Evolutionary conservation across 495 filamentous ascomycete genomes (phyloP).

Genomic region (Penicillium steckii): DNA sequence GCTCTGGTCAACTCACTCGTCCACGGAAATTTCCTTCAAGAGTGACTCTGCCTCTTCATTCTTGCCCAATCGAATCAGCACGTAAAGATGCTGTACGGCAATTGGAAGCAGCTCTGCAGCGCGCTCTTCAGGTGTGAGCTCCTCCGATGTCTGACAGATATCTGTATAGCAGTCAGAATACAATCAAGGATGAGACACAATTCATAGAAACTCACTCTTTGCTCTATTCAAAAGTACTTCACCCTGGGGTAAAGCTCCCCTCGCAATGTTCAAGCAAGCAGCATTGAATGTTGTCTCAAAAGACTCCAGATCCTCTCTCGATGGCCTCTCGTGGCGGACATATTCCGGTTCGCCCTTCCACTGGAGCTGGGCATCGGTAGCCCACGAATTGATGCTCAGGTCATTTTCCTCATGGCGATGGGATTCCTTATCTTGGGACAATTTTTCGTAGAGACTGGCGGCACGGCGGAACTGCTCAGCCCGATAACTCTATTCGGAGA

Average conservation of each 20-base stretch:
- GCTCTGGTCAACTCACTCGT: conserved; percentile 49
- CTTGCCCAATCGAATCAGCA: conserved; percentile 70
- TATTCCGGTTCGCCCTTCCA: conserved; percentile 66
- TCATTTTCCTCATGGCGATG: conserved; percentile 76
- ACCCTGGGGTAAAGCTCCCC: conserved; percentile 71
- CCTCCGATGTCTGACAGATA: conserved; percentile 79
- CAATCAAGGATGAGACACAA: background rate
- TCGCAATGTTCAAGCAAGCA: conserved; percentile 81
- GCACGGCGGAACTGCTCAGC: conserved; percentile 76
- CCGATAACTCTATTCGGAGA: conserved; percentile 63
- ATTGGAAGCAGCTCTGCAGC: conserved; percentile 82
- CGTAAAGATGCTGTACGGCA: conserved; percentile 80
- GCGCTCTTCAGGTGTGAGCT: conserved; percentile 81
- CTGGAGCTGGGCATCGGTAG: conserved; percentile 80
- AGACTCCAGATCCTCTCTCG: conserved; percentile 76
- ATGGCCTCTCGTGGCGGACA: conserved; percentile 54
- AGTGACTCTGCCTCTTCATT: conserved; percentile 68
- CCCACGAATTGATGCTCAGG: conserved; percentile 78
- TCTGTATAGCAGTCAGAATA: conserved; percentile 43
- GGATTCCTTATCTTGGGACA: conserved; percentile 48
- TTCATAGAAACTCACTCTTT: conserved; percentile 45
- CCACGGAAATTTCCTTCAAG: conserved; percentile 59
- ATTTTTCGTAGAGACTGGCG: conserved; percentile 63
- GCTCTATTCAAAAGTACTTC: conserved; percentile 80
- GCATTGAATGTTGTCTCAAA: conserved; percentile 95